A percentile compares a stretch with the other conserved stretches of the same genome.
Evolutionary conservation across 2,329 filamentous ascomycete genomes (phyloP).

Genomic region (Aspergillus sp.): DNA sequence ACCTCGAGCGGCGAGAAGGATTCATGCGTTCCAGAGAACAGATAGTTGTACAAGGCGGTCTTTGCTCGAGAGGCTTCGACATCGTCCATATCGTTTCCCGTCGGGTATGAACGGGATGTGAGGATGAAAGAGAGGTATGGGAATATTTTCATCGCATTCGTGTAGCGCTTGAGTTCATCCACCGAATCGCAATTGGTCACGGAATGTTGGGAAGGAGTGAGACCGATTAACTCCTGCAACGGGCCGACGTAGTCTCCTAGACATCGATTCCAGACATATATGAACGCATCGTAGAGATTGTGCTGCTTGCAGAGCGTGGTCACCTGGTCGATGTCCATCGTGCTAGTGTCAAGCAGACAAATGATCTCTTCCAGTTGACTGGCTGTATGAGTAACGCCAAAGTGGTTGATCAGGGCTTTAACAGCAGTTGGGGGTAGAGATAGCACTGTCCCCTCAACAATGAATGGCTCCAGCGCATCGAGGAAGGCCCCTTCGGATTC

Average conservation of each 20-base stretch:
- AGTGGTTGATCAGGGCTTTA: constrained; percentile 82
- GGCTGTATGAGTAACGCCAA: constrained; percentile 72
- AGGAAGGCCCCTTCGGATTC: constrained; percentile 75
- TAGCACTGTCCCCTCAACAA: constrained; percentile 74
- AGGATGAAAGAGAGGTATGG: constrained; percentile 90
- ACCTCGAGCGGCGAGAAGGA: constrained; percentile 83
- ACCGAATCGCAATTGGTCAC: constrained; percentile 45
- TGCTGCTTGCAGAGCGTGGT: constrained; percentile 89
- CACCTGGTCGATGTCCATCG: constrained; percentile 91
- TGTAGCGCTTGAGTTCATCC: constrained; percentile 57
- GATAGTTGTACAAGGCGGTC: constrained; percentile 84
- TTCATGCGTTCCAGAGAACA: constrained; percentile 83
- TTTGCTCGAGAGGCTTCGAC: constrained; percentile 75
- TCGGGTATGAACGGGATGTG: constrained; percentile 89
- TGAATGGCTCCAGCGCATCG: constrained; percentile 83
- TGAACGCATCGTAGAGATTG: constrained; percentile 88
- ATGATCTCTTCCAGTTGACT: constrained; percentile 87
- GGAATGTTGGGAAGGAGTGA: constrained; percentile 28
- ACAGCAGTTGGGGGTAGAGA: constrained; percentile 78
- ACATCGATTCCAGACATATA: constrained; percentile 95
- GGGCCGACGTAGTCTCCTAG: constrained; percentile 88
- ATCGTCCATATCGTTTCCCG: constrained; percentile 71
- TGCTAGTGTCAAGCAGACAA: constrained; percentile 85
- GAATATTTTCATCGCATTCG: constrained; percentile 83
- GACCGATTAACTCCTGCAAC: constrained; percentile 72